These are phyloP conservation scores for Postia placenta DNA, from an alignment of 768 basidiomycete species.

Conservation along the genomic window DNA sequence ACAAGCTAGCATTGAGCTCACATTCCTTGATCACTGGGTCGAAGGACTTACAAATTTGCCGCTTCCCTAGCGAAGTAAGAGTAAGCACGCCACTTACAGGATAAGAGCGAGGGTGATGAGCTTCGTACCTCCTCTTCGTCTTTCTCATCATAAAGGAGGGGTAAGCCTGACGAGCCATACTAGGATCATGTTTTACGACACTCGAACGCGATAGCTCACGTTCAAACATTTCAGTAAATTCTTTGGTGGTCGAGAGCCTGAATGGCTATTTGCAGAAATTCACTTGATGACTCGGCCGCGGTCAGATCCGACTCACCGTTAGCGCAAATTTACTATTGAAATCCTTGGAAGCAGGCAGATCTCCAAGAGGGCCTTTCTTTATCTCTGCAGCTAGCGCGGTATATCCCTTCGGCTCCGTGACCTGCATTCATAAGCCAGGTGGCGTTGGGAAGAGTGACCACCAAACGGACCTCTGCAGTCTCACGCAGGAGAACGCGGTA, in stretches of 20 bases:
- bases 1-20: not conserved
- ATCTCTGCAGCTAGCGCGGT: conserved; percentile 13
- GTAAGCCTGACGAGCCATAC: not conserved
- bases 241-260: conserved; percentile 5
- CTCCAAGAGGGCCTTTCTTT: conserved; percentile 2
- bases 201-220: conserved; percentile 3
- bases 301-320: conserved; percentile 5
- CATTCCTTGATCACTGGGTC: too few species aligned
- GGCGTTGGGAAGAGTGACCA: not conserved
- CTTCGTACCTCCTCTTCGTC: conserved; percentile 45
- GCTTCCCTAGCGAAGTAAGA: not conserved
- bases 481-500: conserved; percentile 66
- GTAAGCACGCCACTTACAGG: not conserved
- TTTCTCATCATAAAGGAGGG: conserved; percentile 33
- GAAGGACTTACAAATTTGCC: conserved; percentile 14
- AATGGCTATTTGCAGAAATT: not conserved
- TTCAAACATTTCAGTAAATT: conserved; percentile 15
- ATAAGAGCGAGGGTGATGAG: conserved; percentile 13
- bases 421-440: conserved; percentile 33
- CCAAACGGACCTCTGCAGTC: conserved; percentile 51
- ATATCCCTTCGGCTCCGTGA: conserved; percentile 56
- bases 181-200: not conserved
- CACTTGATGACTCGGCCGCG: not conserved
- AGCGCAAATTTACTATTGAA: conserved; percentile 5
- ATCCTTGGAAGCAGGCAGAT: not conserved